Base-by-base conservation (phyloP, 805 yeast species). In the Kazachstania africana region DNA sequence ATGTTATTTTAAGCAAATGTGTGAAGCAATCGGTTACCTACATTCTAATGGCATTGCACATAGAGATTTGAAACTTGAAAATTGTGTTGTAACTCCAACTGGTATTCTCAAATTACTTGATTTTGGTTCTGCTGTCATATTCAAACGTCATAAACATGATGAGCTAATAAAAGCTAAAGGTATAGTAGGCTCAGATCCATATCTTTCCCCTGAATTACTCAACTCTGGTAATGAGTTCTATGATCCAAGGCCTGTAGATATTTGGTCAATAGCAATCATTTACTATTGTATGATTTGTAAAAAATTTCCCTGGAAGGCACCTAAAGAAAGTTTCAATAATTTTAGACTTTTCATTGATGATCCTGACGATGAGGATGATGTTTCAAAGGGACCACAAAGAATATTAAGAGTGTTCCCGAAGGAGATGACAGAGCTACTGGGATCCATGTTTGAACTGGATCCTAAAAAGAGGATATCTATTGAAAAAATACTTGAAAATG, bases 251-350 rank as follows among this genome's bases (percentile, higher is more conserved):
- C 75, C 78, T 5, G 83, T 77, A 2, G 98, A 88, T 53, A 72
- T 87, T 15, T 88, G 98, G 98, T 82, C 95, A 1, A 63, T 83
- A 32, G 97, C 94, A 0, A 82, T 88, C 18, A 83, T 91, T 32
- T 88, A 70, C 51, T 84, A 94, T 53, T 87, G 97, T 59, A 81
- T 85, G 87, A 65, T 78, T 2, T 60, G 87, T 42, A 72, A 79
- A 43, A 60, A 94, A 37, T 88, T 88, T 58, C 97, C 98, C 1
- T 88, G 98, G 98, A 84, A 84, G 53, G 70, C 87, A 2, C 95
- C 96, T n/a, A 75, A 78, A 42, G 57, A 62, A 16, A 61, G 72
- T 5, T 95, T 87, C 53, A 74, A 74, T 33, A 75, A 91, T 4
- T 88, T 68, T 61, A 68, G 73, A 35, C 66, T 82, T 38, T 88